These are phyloP conservation scores for Odontarrhena argentea DNA, from an alignment of 345 rosid genomes.

Conservation along the genomic window DNA sequence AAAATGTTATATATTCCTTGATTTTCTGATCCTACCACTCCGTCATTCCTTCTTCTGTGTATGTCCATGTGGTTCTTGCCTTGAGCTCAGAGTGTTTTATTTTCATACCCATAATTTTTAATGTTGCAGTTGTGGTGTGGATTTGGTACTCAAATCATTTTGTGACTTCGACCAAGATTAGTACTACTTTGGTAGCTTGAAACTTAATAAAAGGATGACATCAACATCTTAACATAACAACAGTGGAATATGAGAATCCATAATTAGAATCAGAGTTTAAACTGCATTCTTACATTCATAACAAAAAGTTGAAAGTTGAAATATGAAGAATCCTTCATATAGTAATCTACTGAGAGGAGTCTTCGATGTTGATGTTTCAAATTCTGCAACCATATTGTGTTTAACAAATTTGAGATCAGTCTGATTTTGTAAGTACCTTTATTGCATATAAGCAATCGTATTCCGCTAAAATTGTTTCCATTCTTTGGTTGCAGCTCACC, in stretches of 20 bases:
- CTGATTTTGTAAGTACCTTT: too few relatives aligned
- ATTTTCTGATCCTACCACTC: not conserved
- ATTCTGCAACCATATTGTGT: too few relatives aligned
- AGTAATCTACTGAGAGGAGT: not conserved
- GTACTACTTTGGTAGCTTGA: not conserved
- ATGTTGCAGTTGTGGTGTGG: not conserved
- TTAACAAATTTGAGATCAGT: too few relatives aligned
- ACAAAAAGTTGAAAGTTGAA: slow-evolving; percentile 7
- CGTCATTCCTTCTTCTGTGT: not conserved
- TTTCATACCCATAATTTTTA: too few relatives aligned
- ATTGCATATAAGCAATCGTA: too few relatives aligned
- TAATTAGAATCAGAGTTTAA: not conserved
- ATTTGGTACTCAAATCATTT: not conserved
- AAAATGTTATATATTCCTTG: slow-evolving; percentile 41
- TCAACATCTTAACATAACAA: not conserved
- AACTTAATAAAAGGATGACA: not conserved
- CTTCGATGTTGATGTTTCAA: too few relatives aligned
- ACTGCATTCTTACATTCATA: not conserved
- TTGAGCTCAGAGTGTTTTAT: not conserved
- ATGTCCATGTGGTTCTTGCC: not conserved
- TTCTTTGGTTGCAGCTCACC: too few relatives aligned
- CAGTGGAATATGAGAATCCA: not conserved
- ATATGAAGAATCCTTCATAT: not conserved
- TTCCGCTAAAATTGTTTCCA: too few relatives aligned
- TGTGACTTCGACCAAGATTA: not conserved